Evolutionary conservation across 768 basidiomycete species (phyloP).

Genomic region (Xerocomellus intermedius): DNA sequence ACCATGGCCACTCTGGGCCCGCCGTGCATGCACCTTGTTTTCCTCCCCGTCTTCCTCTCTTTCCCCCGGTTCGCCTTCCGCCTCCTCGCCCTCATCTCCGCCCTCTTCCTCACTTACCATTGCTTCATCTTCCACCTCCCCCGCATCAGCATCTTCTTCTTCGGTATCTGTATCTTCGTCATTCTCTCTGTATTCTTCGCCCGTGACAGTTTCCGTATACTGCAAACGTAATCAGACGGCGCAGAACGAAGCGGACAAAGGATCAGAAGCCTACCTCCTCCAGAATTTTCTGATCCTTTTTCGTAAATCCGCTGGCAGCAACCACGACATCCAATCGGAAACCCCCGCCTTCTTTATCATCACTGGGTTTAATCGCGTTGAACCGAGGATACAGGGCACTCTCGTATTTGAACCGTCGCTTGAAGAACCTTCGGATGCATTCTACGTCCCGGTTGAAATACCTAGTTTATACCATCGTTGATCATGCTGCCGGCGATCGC

Average conservation of each 20-base stretch:
- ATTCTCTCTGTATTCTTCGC: constrained; percentile 33
- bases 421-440: constrained; percentile 93
- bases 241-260: constrained; percentile 18
- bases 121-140: constrained; percentile 37
- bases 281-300: constrained; percentile 75
- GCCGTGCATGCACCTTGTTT: constrained; percentile 20
- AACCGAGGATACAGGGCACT: constrained; percentile 87
- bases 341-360: constrained; percentile 40
- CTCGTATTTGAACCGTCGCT: constrained; percentile 88
- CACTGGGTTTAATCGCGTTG: constrained; percentile 39
- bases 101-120: constrained; percentile 28
- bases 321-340: constrained; percentile 89
- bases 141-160: constrained; percentile 39
- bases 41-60: constrained; percentile 32
- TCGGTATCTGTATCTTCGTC: constrained; percentile 30
- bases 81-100: constrained; percentile 36
- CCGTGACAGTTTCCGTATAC: constrained; percentile 64
- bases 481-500: constrained; percentile 10
- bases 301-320: constrained; percentile 89
- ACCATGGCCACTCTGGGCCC: constrained; percentile 5
- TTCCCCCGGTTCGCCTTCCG: constrained; percentile 39
- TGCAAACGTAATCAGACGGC: constrained; percentile 33
- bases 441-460: constrained; percentile 99
- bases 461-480: constrained; percentile 45
- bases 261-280: constrained; percentile 65